These are phyloP conservation scores for Pascua sp. DNA, from an alignment of 1,284 basidiomycete species.

Conservation along the genomic window DNA sequence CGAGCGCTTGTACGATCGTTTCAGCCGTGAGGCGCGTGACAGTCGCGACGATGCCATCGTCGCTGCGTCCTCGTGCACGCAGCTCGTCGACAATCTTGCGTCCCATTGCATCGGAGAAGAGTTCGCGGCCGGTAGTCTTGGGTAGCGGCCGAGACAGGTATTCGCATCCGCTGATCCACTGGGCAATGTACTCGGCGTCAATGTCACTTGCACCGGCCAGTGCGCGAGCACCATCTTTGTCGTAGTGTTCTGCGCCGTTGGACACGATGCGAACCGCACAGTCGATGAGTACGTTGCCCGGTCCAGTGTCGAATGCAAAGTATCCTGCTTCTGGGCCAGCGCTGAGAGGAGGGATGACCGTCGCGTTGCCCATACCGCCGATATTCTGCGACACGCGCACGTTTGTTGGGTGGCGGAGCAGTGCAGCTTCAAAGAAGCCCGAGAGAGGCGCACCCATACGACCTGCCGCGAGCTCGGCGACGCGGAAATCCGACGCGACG, in stretches of 20 bases:
- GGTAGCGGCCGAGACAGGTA: neutral
- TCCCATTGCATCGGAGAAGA: constrained; percentile 20
- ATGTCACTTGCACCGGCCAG: neutral
- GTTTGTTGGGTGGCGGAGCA: constrained; percentile 20
- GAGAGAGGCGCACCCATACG: constrained; percentile 25
- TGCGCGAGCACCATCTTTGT: constrained; percentile 12
- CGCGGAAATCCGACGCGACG: constrained; percentile 23
- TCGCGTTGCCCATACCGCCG: constrained; percentile 29
- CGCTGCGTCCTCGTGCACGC: constrained; percentile 9
- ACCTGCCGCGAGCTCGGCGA: constrained; percentile 24
- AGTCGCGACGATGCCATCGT: constrained; percentile 23
- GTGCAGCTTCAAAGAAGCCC: constrained; percentile 23
- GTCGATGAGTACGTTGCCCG: constrained; percentile 29
- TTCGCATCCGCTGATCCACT: neutral
- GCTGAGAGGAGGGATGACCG: constrained; percentile 16
- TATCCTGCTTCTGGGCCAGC: neutral
- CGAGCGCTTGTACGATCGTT: constrained; percentile 15
- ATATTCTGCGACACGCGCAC: constrained; percentile 27
- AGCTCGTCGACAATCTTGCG: constrained; percentile 11
- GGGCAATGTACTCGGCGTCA: neutral
- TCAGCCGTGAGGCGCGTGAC: constrained; percentile 21
- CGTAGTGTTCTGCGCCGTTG: constrained; percentile 21
- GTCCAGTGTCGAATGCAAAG: constrained; percentile 14
- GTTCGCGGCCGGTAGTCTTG: constrained; percentile 19
- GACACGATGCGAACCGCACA: constrained; percentile 19